Evolutionary conservation across 257 asterid genomes (phyloP).

Genomic region (Rehmannia glutinosa): DNA sequence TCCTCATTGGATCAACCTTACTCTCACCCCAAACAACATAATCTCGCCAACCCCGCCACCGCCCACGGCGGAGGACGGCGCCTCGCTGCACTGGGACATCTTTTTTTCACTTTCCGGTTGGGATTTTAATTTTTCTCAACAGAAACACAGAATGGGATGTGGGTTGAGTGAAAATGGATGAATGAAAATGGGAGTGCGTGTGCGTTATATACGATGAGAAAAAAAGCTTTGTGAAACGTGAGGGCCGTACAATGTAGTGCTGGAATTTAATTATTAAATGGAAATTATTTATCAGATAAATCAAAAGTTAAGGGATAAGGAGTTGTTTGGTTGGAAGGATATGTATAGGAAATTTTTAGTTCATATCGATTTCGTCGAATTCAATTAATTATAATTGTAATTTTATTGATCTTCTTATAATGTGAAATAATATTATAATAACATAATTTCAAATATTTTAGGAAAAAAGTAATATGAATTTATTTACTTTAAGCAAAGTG

Average conservation of each 20-base stretch:
- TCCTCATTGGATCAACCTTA: conserved; percentile 86
- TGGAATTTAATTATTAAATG: conserved; percentile 15
- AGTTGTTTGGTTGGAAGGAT: neutral
- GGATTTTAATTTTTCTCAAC: conserved; percentile 1
- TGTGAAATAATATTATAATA: no score
- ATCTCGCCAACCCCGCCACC: conserved; percentile 47
- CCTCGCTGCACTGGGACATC: conserved; percentile 37
- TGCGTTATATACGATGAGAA: conserved; percentile 23
- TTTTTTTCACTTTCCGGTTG: neutral
- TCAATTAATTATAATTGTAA: no score
- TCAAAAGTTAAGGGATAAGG: conserved; percentile 7
- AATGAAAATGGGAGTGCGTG: conserved; percentile 16
- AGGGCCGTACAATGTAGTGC: conserved; percentile 38
- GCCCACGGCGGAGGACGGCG: conserved; percentile 27
- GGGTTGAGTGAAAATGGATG: conserved; percentile 23
- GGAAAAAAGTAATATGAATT: no score
- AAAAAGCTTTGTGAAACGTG: conserved; percentile 31
- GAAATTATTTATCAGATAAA: neutral
- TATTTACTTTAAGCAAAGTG: no score
- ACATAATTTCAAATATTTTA: no score
- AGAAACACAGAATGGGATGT: neutral
- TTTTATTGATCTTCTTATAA: no score
- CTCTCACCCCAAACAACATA: conserved; percentile 81
- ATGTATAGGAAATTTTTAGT: neutral
- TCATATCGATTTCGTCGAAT: no score